phyloP scores from a whole-genome alignment of 2,329 filamentous ascomycete species.

The Fusarium nurragi region DNA sequence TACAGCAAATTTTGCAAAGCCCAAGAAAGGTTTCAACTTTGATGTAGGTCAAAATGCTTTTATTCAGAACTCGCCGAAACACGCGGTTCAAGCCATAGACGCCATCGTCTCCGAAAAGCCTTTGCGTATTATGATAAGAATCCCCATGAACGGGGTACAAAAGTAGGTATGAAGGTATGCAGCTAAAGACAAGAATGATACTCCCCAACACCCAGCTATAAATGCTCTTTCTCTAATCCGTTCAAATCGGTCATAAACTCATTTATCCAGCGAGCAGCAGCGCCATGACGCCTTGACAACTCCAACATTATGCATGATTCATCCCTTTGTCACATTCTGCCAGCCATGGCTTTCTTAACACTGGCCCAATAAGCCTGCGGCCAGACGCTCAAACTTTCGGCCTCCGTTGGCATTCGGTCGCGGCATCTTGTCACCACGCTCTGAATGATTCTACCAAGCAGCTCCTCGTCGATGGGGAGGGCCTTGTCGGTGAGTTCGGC shows the following conservation, averaged over 20 bases:
- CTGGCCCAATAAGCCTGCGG: constrained; percentile 70
- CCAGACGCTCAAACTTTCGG: constrained; percentile 65
- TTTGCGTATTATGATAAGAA: constrained; percentile 28
- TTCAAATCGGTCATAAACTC: constrained; percentile 39
- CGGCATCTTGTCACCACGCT: constrained; percentile 68
- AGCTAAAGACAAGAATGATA: constrained; percentile 43
- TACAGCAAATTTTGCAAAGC: constrained; percentile 31
- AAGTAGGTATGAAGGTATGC: constrained; percentile 34
- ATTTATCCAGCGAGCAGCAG: constrained; percentile 32
- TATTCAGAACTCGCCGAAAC: constrained; percentile 30
- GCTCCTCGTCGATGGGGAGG: constrained; percentile 69
- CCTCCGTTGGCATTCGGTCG: constrained; percentile 67
- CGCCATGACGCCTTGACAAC: constrained; percentile 19
- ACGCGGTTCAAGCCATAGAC: constrained; percentile 25
- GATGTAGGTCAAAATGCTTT: constrained; percentile 36
- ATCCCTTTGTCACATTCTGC: constrained; percentile 41
- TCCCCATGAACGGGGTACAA: constrained; percentile 31
- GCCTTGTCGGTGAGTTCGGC: constrained; percentile 63
- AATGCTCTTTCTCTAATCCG: constrained; percentile 40
- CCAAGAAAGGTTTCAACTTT: constrained; percentile 1
- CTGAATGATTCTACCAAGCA: constrained; percentile 69
- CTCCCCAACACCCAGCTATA: constrained; percentile 48
- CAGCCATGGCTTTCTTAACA: constrained; percentile 61
- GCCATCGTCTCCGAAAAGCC: constrained; percentile 31
- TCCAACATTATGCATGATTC: constrained; percentile 21